Evolutionary conservation across 345 rosid species (phyloP), one percentile per base, ranked within the genome.

Genomic region (Clarkia xantiana): DNA sequence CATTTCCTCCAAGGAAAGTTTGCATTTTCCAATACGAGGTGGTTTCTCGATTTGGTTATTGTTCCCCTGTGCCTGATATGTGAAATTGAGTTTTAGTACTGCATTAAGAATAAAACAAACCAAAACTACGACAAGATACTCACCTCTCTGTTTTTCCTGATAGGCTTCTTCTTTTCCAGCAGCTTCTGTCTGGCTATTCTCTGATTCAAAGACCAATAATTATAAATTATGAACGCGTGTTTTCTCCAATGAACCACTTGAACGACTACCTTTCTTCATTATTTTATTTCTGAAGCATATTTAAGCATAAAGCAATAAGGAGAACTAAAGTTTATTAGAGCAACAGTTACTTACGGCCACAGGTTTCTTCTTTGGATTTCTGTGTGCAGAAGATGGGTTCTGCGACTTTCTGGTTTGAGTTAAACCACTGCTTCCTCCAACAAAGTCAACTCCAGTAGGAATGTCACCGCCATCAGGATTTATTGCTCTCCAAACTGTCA

Each of bases 401-500:
- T 42, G 40, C 41, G 66, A 39, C 43, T 54, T 60, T 14, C 69
- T 45, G 23, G 25, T 25, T 46, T 49, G 67, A 47, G 68, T 51
- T 46, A 40, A 25, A 39, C 15, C 56, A 47, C 47, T 19, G 14
- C 19, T 57, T 67, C 71, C 52, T 56, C 56, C 47, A 36, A 67
- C 45, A 58, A 57, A 61, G 61, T 58, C 72, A 67, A 78, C 44
- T 19, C 82, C 82, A 54, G 80, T 58, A n/a, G 88, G 77, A 44
- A 65, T 45, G 55, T 60, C 62, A 47, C 82, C 78, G 49, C 78
- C 70, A 36, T 60, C 52, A 45, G 87, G 95, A 71, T 86, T 81
- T 61, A 71, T 70, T 42, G 73, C 79, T 48, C 73, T 68, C 98
- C 95, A 86, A 40, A 71, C 84, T 45, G 94, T 78, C 96, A 91